Evolutionary conservation across 2,329 filamentous ascomycete genomes (phyloP), one percentile per base, ranked within the genome.

Genomic region (Tolypocladium pustulatum): DNA sequence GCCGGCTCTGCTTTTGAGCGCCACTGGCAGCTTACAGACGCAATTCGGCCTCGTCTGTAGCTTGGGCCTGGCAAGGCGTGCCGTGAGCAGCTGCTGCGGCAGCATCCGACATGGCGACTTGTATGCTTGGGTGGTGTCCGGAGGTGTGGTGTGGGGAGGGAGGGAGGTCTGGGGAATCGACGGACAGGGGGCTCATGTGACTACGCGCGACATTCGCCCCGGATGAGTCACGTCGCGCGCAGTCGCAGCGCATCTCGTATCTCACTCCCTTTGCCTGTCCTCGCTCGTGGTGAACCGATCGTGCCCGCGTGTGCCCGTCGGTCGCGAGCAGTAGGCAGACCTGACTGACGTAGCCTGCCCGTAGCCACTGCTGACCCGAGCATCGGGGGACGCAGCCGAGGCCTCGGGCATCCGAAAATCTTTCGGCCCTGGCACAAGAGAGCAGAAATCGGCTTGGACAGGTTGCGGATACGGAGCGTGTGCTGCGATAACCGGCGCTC

Each of bases 181-280:
- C n/a, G 8, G 40, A 27, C 22, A 2, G 8, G 22, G 41, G 27
- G 46, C 30, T 57, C 66, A 69, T 68, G 67, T 69, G 67, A 68
- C 66, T 66, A 65, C 65, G 67, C 66, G 67, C 61, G 54, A 66
- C 54, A 66, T 62, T 69, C 67, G 67, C 60, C 61, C 17, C 61
- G 58, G 60, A 65, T 68, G 63, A 67, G 65, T 68, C 66, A 67
- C 66, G 61, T 60, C 56, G 4, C 49, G 49, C 49, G 27, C 49
- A 9, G 46, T 51, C 46, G 46, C 43, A 17, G 9, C 22, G 43
- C 43, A 46, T 15, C 12, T 5, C 3, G 40, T 20, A 3, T 9
- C 4, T n/a, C n/a, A 7, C 20, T 41, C 38, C 38, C 38, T n/a
- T n/a, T 20, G 4, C 37, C 17, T 17, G 37, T 40, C 17, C 40